Evolutionary conservation across 225 moss, liverwort and hornwort genomes (phyloP), one percentile per base, ranked within the genome.

Genomic region (Physcomitrium patens): DNA sequence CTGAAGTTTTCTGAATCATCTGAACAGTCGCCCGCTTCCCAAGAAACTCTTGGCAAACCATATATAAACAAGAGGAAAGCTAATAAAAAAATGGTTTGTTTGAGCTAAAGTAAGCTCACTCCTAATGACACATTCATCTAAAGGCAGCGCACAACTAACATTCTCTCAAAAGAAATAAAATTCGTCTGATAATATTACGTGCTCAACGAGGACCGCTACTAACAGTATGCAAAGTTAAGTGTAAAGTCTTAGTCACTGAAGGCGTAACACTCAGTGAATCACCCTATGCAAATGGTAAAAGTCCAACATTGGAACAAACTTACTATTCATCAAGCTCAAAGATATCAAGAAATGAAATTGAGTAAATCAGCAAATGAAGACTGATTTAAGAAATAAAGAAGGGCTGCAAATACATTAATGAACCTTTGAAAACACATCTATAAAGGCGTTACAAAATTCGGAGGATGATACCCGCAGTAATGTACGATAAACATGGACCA

Each of bases 1-100:
- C 20, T 7, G 31, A 60, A 42, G 37, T 53, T 60, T 54, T 49
- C 50, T 71, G 52, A 43, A 82, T 71, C 70, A 70, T 74, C 66
- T 45, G 58, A 65, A 60, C 51, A 75, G 61, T 60, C 60, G 37
- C 41, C 24, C 11, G 10, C 8, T 60, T 65, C 11, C 52, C 58
- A 74, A 65, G 31, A 11, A 60, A 55, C 70, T 71, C n/a, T 60
- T 47, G 52, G 37, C 16, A 7, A 37, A 41, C 31, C 31, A 46
- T 62, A 16, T 0, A 18, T 31, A 56, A 20, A n/a, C n/a, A 44
- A 23, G 28, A 41, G 57, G 28, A 65, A 49, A 57, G 27, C 20
- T 46, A 18, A 74, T 24, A 63, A 57, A 43, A n/a, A 22, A 58
- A 68, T 64, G 26, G 68, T 51, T 27, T 64, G 37, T 45, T 12